Percentiles rank a stretch among this genome's conserved stretches.
Conservation (phyloP, 257 asterid genomes). For the Orobanche coerulescens region DNA sequence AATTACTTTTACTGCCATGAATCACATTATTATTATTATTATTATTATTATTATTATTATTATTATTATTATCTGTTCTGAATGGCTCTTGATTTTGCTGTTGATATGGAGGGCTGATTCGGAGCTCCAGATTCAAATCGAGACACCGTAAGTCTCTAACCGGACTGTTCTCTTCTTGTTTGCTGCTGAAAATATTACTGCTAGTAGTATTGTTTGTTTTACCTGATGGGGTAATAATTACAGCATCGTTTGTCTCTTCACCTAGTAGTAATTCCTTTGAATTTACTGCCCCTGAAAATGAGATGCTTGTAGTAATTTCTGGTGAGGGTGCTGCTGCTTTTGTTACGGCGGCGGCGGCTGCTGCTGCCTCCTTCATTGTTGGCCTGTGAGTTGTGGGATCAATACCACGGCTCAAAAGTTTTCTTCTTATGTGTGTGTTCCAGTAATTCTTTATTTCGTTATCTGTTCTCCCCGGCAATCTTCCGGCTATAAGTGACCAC, state of each 20-base stretch:
- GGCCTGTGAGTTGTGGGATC: constrained; percentile 79
- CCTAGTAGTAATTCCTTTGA: constrained; percentile 18
- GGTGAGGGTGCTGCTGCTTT: background rate
- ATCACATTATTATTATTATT: constrained; percentile 16
- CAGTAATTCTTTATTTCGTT: constrained; percentile 94
- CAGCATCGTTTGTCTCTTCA: background rate
- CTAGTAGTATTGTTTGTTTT: background rate
- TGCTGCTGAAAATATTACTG: background rate
- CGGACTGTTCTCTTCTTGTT: constrained; percentile 30
- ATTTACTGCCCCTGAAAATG: constrained; percentile 31
- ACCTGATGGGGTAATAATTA: too few species aligned
- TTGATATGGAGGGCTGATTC: constrained; percentile 64
- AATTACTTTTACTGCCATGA: constrained; percentile 25
- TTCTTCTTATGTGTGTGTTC: constrained; percentile 87
- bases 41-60: constrained; percentile 17
- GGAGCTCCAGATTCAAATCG: constrained; percentile 80
- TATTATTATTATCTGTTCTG: constrained; percentile 40
- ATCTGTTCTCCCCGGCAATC: constrained; percentile 88
- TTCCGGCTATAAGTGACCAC: constrained; percentile 90
- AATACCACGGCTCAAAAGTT: constrained; percentile 70
- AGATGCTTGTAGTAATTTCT: constrained; percentile 29
- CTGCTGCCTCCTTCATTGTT: constrained; percentile 31
- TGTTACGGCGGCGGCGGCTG: constrained; percentile 5
- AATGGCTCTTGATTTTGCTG: constrained; percentile 19
- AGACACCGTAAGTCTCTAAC: constrained; percentile 43